Percentiles rank a stretch among this genome's conserved stretches.
These are phyloP conservation scores for Lodderomyces orthopsilosis DNA, from an alignment of 1,139 yeast genomes.

Conservation along the genomic window DNA sequence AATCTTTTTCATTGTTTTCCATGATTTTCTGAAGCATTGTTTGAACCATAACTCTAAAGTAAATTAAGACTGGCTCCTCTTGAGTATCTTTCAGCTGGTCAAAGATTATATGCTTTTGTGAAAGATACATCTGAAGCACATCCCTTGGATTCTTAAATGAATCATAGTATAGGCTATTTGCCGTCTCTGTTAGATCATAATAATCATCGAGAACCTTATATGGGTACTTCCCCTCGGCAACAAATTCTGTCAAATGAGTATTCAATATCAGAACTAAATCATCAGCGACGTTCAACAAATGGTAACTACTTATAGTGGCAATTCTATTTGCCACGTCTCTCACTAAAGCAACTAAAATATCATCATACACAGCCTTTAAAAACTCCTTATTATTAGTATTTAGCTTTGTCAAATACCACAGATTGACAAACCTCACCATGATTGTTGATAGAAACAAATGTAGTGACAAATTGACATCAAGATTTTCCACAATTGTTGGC, in stretches of 20 bases:
- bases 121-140: slow-evolving; percentile 16
- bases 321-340: slow-evolving; percentile 24
- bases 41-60: slow-evolving; percentile 26
- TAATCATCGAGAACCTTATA: slow-evolving; percentile 18
- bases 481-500: slow-evolving; percentile 20
- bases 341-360: slow-evolving; percentile 28
- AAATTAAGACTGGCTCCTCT: slow-evolving; percentile 13
- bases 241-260: slow-evolving; percentile 25
- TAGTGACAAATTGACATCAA: slow-evolving; percentile 30
- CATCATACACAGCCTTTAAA: slow-evolving; percentile 26
- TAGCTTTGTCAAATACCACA: slow-evolving; percentile 41
- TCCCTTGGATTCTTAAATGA: slow-evolving; percentile 4
- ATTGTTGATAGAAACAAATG: slow-evolving; percentile 38
- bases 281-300: slow-evolving; percentile 20
- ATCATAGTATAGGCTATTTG: slow-evolving; percentile 13
- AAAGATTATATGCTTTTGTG: slow-evolving; percentile 20
- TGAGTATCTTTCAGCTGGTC: not conserved
- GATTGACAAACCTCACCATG: slow-evolving; percentile 31
- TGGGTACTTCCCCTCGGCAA: slow-evolving; percentile 11
- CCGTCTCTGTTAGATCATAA: slow-evolving; percentile 2
- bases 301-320: slow-evolving; percentile 6
- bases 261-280: slow-evolving; percentile 26
- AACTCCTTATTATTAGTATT: slow-evolving; percentile 41
- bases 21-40: slow-evolving; percentile 23
- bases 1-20: slow-evolving; percentile 12